These are phyloP conservation scores for Limnanthes douglasii DNA, from an alignment of 345 rosid species.

Conservation along the genomic window DNA sequence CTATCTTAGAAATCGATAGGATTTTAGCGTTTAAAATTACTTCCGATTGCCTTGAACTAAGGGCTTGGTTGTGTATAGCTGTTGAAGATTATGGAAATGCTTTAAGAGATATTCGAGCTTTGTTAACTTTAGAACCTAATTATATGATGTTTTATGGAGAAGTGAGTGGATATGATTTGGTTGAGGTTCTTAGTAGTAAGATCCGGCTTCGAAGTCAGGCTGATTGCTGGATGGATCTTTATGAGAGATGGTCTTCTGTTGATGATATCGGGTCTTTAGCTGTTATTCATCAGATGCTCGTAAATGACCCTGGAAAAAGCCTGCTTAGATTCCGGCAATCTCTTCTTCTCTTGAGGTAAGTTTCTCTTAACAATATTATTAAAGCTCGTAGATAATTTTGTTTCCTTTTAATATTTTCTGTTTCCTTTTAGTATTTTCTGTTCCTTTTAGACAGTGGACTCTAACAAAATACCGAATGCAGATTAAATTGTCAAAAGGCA, in stretches of 20 bases:
- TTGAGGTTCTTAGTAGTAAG: conserved; percentile 33
- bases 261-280: conserved; percentile 91
- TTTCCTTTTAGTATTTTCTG: too few species aligned
- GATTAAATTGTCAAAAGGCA: conserved; percentile 83
- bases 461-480: too few species aligned
- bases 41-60: conserved; percentile 66
- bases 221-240: conserved; percentile 84
- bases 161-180: conserved; percentile 36
- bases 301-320: conserved; percentile 58
- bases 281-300: conserved; percentile 79
- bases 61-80: conserved; percentile 72
- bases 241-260: conserved; percentile 82
- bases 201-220: conserved; percentile 40
- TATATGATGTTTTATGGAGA: conserved; percentile 47
- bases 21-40: conserved; percentile 55
- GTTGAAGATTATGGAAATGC: conserved; percentile 56
- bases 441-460: too few species aligned
- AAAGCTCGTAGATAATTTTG: too few species aligned
- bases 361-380: conserved; percentile 3
- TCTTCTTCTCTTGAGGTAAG: conserved; percentile 76
- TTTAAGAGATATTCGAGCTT: conserved; percentile 52
- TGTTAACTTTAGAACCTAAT: conserved; percentile 59
- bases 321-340: conserved; percentile 80
- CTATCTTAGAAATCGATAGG: conserved; percentile 54
- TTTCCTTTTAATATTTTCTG: too few species aligned